Base-by-base conservation (phyloP, 495 filamentous ascomycete species). In the Penicillium mononematosum region DNA sequence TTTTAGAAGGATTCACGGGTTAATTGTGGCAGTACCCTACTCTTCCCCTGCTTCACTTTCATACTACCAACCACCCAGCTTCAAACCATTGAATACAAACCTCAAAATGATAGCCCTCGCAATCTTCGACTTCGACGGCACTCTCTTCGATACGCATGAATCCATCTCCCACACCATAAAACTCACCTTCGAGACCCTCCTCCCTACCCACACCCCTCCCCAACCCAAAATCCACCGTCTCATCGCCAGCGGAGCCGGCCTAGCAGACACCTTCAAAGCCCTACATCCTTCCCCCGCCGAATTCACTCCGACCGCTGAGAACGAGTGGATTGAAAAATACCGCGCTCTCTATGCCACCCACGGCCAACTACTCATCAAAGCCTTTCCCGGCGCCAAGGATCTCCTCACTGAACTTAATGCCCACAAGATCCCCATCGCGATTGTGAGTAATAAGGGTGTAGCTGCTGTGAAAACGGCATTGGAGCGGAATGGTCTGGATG, bases 61-160 rank as follows among this genome's bases (percentile, higher is more conserved):
- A 38, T 38, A 36, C 12, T 29, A 29, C 32, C 14, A 36, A 12
- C 32, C 0, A 5, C 14, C 14, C 14, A 38, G 29, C 34, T 38
- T 16, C 16, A 36, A 36, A 16, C 3, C 22, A 24, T 24, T 24
- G 22, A 24, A n/a, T 9, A 29, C 45, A 8, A 16, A 8, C 32
- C 11, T 39, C 42, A 45, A 45, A 12, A 54, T 62, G 59, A 45
- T 48, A 17, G 4, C 53, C 34, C 64, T 70, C 32, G 49, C 55
- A 17, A 66, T 70, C 55, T 60, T 70, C 39, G 67, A 68, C 52
- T 70, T 70, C 45, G 64, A 70, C 48, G 67, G 67, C 49, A 68
- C 67, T 1, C 60, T 70, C 50, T 67, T 66, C 47, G 65, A 70
- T 51, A 65, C 67, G 11, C 55, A 64, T 48, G 58, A 58, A 12